phyloP scores from a whole-genome alignment of 2,329 filamentous ascomycete species.

The Aureobasidium namibiae region DNA sequence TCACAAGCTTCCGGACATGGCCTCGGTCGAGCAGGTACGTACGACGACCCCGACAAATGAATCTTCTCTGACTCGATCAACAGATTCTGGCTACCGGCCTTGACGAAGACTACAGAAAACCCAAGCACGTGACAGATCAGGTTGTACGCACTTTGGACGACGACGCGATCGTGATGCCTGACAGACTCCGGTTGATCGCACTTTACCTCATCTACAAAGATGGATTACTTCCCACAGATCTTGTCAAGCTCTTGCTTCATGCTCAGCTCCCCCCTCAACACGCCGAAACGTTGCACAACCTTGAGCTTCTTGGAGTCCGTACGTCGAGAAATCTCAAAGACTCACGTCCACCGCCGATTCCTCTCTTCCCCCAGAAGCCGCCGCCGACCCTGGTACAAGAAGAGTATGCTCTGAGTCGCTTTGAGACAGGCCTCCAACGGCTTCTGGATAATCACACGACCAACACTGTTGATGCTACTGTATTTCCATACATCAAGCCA shows the following conservation, averaged over 20 bases:
- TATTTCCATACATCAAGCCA: slow-evolving; percentile 42
- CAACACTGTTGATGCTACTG: slow-evolving; percentile 34
- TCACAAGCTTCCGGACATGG: slow-evolving; percentile 77
- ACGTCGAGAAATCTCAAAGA: slow-evolving; percentile 71
- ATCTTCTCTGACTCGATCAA: slow-evolving; percentile 12
- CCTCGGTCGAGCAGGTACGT: slow-evolving; percentile 69
- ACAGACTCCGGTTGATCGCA: slow-evolving; percentile 76
- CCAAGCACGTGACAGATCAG: slow-evolving; percentile 80
- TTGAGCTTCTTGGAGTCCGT: slow-evolving; percentile 73
- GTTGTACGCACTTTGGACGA: slow-evolving; percentile 85
- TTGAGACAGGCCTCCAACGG: slow-evolving; percentile 71
- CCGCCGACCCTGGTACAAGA: slow-evolving; percentile 52
- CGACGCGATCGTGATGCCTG: slow-evolving; percentile 59
- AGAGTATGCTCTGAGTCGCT: slow-evolving; percentile 80
- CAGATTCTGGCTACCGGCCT: slow-evolving; percentile 77
- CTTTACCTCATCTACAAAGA: slow-evolving; percentile 81
- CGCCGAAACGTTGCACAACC: slow-evolving; percentile 63
- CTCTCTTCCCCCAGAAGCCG: slow-evolving; percentile 64
- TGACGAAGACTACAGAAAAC: slow-evolving; percentile 85
- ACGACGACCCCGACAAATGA: not conserved
- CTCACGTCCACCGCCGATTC: slow-evolving; percentile 52
- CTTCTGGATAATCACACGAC: slow-evolving; percentile 63
- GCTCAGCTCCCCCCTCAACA: slow-evolving; percentile 69
- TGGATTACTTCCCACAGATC: slow-evolving; percentile 74
- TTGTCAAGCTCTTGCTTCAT: slow-evolving; percentile 76